Percentiles rank a stretch among this genome's conserved stretches.
These are phyloP conservation scores for Chamaecrista fasciculata DNA, from an alignment of 306 rosid genomes.

Conservation along the genomic window DNA sequence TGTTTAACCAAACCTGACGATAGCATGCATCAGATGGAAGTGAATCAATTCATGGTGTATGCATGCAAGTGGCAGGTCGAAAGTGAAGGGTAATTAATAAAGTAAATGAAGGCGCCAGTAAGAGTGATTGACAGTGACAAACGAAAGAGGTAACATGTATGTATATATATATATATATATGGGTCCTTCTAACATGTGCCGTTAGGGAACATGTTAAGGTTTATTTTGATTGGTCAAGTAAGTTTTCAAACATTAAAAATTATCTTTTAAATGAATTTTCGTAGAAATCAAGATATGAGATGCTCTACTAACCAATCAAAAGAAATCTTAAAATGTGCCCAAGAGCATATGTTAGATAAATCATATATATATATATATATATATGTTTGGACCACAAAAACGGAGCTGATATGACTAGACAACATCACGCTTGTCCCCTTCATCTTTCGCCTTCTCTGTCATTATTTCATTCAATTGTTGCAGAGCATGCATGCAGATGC, in stretches of 20 bases:
- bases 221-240: too few relatives aligned
- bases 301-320: too few relatives aligned
- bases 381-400: constrained; percentile 20
- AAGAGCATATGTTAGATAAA: too few relatives aligned
- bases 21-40: background rate
- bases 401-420: constrained; percentile 49
- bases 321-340: too few relatives aligned
- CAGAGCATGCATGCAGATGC: background rate
- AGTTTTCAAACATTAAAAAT: too few relatives aligned
- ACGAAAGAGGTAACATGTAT: background rate
- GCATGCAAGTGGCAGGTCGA: background rate
- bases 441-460: constrained; percentile 4
- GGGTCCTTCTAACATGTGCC: too few relatives aligned
- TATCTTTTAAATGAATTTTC: too few relatives aligned
- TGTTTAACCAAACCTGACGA: background rate
- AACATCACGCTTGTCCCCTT: constrained; percentile 46
- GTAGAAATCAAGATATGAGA: too few relatives aligned
- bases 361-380: too few relatives aligned
- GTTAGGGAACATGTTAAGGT: too few relatives aligned
- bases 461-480: constrained; percentile 16
- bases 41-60: too few relatives aligned
- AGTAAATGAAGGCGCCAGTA: constrained; percentile 7
- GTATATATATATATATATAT: background rate
- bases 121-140: background rate
- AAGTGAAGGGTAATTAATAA: constrained; percentile 10